Evolutionary conservation across 805 yeast genomes (phyloP).

Genomic region (Kuraishia hungarica): DNA sequence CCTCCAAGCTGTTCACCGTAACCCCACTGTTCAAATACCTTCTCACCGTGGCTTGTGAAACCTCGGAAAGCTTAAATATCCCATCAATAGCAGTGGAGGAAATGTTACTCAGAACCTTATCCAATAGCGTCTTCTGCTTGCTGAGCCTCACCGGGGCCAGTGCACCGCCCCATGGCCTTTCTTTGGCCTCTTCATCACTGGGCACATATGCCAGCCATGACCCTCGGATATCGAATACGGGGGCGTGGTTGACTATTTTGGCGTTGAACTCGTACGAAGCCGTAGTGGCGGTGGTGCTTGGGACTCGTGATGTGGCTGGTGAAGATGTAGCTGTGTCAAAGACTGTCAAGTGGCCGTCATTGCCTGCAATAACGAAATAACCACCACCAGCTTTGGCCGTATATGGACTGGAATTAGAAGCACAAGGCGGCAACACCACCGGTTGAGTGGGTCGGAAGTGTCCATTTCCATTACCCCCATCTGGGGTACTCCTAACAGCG

Average conservation of each 20-base stretch:
- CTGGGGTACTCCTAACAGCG: neutral
- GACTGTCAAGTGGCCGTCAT: conserved; percentile 19
- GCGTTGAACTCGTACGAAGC: conserved; percentile 5
- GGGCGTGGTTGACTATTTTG: conserved; percentile 22
- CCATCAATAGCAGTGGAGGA: conserved; percentile 48
- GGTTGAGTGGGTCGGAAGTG: conserved; percentile 4
- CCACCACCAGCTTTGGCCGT: conserved; percentile 10
- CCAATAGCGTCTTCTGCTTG: conserved; percentile 35
- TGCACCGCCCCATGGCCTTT: conserved; percentile 9
- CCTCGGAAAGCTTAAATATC: conserved; percentile 36
- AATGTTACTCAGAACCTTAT: conserved; percentile 37
- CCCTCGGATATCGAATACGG: conserved; percentile 41
- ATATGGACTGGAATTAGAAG: conserved; percentile 16
- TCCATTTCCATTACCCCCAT: neutral
- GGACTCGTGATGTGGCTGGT: conserved; percentile 5
- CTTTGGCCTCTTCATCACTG: conserved; percentile 25
- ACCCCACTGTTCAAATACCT: conserved; percentile 21
- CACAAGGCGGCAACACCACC: conserved; percentile 19
- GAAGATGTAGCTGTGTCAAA: conserved; percentile 11
- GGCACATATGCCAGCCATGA: conserved; percentile 42
- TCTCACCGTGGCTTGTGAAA: conserved; percentile 34
- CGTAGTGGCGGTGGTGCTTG: conserved; percentile 11
- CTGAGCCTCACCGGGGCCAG: conserved; percentile 24
- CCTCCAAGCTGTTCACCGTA: neutral
- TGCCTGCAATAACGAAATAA: conserved; percentile 18